Base-by-base conservation (phyloP, 2,329 filamentous ascomycete genomes). In the Hymenoscyphus salicellus region DNA sequence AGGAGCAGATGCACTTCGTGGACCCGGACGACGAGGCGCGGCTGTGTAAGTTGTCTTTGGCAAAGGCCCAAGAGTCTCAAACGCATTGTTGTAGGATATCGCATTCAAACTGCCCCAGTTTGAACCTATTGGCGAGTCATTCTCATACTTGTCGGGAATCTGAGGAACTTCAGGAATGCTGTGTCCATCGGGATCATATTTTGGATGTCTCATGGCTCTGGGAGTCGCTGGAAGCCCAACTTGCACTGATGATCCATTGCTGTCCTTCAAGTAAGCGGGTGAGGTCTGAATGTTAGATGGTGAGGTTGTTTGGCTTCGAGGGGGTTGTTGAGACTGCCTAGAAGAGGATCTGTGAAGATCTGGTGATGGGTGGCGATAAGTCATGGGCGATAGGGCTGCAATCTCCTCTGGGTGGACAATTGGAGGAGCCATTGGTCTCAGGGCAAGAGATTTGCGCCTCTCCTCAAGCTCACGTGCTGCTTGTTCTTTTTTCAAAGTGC, bases 201-300 rank as follows among this genome's bases (percentile, higher is more conserved):
- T 87, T 1, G 86, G 85, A 74, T 96, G 87, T 23, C 90, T 86
- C 93, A 97, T 96, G 0, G 93, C 93, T 78, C 92, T 89, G 33
- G 94, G 93, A 0, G 93, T 97, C 1, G 93, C 92, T 16, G 94
- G 93, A n/a, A 97, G 83, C 0, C 93, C 93, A 60, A 94, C 84
- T 5, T 85, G 83, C 1, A 66, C 56, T n/a, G 84, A 80, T 0
- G 82, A 82, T 2, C 58, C 76, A 76, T 65, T 75, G 66, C 82
- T 83, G 75, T 84, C 83, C 74, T 79, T 82, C 66, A 66, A 68
- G 33, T 71, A 68, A 10, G 59, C 52, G 30, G 69, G 69, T 49
- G 72, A 72, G 3, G 65, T 72, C 23, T 72, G 67, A 38, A 71
- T 49, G 36, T 63, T 66, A 10, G 67, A 75, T 4, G 79, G 79